Base-by-base conservation (phyloP, 2,329 filamentous ascomycete species). In the Nigrograna mackinnonii region DNA sequence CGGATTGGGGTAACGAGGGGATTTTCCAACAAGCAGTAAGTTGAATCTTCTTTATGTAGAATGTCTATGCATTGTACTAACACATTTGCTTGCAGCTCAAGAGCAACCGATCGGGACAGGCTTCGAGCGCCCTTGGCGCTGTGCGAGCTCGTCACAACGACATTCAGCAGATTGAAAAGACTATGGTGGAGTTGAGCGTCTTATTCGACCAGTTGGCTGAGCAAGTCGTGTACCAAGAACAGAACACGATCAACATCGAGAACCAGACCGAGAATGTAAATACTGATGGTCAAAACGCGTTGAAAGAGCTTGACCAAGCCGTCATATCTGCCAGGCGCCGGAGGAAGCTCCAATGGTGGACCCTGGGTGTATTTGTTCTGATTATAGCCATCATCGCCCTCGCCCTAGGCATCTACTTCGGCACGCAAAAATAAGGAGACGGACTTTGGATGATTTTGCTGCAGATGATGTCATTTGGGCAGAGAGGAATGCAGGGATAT, bases 61-160 rank as follows among this genome's bases (percentile, higher is more conserved):
- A 28, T 28, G 11, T 28, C 24, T 28, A 18, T 13, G 18, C 6
- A 13, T 24, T 9, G 11, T 20, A 16, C 45, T 52, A 30, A 52
- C 28, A 19, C 3, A n/a, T 22, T n/a, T n/a, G n/a, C 14, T 32
- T 37, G 50, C 53, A 91, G 86, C 83, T 91, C 60, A 84, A 84
- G 62, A 82, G 79, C 57, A 91, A 89, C 76, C 86, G 86, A 52
- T 82, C 81, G 33, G 86, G 85, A 42, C 85, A 89, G 61, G 88
- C 87, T 31, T 81, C 78, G 37, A 84, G 84, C 13, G 83, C 90
- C 6, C 82, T 92, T 37, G 87, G 87, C 51, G 86, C 86, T 50
- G 89, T 92, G 28, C 86, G 87, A 52, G 87, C 87, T 26, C 87
- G 89, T 42, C 89, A 92, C 76, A 89, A 87, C 64, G 89, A 92